A percentile compares a stretch with the other conserved stretches of the same genome.
Conservation (phyloP, 2,329 filamentous ascomycete genomes). For the Diaporthe sp. region DNA sequence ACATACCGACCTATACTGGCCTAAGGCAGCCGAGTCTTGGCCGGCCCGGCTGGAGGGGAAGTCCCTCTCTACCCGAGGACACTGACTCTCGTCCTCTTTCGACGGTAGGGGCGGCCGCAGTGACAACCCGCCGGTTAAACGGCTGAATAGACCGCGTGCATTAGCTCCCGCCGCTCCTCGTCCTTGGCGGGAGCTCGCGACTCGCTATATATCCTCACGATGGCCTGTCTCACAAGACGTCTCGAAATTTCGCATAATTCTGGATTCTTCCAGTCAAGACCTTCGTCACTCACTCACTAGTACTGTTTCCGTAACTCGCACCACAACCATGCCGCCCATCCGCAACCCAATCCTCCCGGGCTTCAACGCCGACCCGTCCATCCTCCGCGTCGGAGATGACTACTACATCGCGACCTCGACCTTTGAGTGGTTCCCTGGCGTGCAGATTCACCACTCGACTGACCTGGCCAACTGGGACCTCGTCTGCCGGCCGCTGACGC, state of each 20-base stretch:
- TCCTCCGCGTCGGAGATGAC: conserved; percentile 61
- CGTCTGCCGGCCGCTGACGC: conserved; percentile 56
- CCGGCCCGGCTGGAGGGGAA: background rate
- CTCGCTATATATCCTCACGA: conserved; percentile 19
- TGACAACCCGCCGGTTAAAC: conserved; percentile 30
- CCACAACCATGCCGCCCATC: conserved; percentile 54
- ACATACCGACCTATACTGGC: background rate
- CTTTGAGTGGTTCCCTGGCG: conserved; percentile 66
- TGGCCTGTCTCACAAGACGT: background rate
- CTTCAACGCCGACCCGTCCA: conserved; percentile 66
- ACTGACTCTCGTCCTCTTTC: background rate
- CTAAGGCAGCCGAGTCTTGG: background rate
- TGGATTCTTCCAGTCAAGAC: background rate
- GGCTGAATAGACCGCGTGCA: conserved; percentile 16
- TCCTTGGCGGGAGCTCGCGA: conserved; percentile 5
- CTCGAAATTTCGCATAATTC: background rate
- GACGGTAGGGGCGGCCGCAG: background rate
- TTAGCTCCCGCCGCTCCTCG: conserved; percentile 24
- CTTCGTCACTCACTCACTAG: background rate
- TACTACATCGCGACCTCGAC: conserved; percentile 68
- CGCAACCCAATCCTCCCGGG: conserved; percentile 67
- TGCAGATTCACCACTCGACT: conserved; percentile 64
- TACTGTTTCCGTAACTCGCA: background rate
- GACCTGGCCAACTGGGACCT: conserved; percentile 65
- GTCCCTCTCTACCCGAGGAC: background rate